phyloP scores from a whole-genome alignment of 495 filamentous ascomycete genomes.

The Trichocladium antarcticum region DNA sequence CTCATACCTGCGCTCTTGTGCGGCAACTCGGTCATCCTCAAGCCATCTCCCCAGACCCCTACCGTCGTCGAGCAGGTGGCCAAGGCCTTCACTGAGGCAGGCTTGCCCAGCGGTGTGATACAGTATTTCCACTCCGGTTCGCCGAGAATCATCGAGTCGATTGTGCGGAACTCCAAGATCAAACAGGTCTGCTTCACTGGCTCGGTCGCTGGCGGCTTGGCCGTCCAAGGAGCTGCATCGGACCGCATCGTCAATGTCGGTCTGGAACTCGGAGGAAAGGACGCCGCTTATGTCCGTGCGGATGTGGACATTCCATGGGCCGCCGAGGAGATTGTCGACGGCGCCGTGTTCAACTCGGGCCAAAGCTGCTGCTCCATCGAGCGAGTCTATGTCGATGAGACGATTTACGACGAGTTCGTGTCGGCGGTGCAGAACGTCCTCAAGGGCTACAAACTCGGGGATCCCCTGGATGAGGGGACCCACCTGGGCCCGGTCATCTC shows the following conservation, averaged over 20 bases:
- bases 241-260: constrained; percentile 73
- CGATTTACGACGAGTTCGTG: constrained; percentile 72
- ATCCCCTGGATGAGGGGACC: constrained; percentile 67
- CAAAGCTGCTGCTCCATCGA: constrained; percentile 94
- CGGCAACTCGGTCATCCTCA: constrained; percentile 81
- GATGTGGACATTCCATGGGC: constrained; percentile 86
- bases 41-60: constrained; percentile 88
- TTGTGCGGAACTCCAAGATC: constrained; percentile 64
- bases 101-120: constrained; percentile 66
- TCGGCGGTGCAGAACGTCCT: constrained; percentile 67
- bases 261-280: constrained; percentile 85
- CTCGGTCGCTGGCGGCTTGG: constrained; percentile 76
- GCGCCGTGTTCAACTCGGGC: constrained; percentile 90
- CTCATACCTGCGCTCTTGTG: constrained; percentile 77
- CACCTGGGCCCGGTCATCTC: constrained; percentile 87
- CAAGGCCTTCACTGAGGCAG: constrained; percentile 62
- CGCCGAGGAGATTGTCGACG: constrained; percentile 85
- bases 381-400: constrained; percentile 81
- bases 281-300: constrained; percentile 75
- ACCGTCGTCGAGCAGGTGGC: constrained; percentile 76
- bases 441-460: constrained; percentile 76
- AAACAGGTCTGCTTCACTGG: constrained; percentile 80
- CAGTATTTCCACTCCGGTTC: constrained; percentile 86
- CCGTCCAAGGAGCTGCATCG: constrained; percentile 72
- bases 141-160: constrained; percentile 52